Base-by-base conservation (phyloP, 345 rosid genomes). In the Syzygium aqueum region DNA sequence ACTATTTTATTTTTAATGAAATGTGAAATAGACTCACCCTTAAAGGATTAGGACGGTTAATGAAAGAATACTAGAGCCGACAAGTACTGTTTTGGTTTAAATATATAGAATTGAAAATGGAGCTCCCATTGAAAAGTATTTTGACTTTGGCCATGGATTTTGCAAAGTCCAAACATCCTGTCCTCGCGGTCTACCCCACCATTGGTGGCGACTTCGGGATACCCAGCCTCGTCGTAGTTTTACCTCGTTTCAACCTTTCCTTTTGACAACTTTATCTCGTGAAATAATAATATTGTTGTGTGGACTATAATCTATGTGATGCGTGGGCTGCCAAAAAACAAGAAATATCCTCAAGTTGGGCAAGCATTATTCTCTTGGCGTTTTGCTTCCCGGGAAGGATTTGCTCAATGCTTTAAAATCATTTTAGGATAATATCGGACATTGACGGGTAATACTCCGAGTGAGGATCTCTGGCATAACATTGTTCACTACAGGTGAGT, bases 21-120 rank as follows among this genome's bases (percentile, higher is more conserved):
- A 27, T 16, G 7, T 11, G 30, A 59, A 59, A 27, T 3, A 6
- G 1, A 11, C 0, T 1, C 0, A 13, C 3, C 25, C 25, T 54
- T 25, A 43, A 43, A 43, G 46, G 46, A 43, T 43, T 43, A 59
- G 15, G 28, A 11, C 65, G 51, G 1, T 43, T 50, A 50, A 50
- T 9, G 8, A 4, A 51, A 11, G 11, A 59, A 14, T 14, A 0
- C 27, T 9, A 12, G 15, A 59, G 65, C 65, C 27, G 30, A n/a
- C 65, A 59, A 4, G 0, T 63, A 63, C 37, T 63, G 77, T n/a
- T n/a, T n/a, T 30, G 77, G 15, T 19, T 67, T 30, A 1, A 8
- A 15, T 16, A 16, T 8, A 7, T 3, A 8, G 77, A 3, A 17
- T 65, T 65, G 77, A 65, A 65, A 65, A 16, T 0, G 77, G 77